Evolutionary conservation across 345 rosid species (phyloP), one percentile per base, ranked within the genome.

Genomic region (Aquilaria sinensis): DNA sequence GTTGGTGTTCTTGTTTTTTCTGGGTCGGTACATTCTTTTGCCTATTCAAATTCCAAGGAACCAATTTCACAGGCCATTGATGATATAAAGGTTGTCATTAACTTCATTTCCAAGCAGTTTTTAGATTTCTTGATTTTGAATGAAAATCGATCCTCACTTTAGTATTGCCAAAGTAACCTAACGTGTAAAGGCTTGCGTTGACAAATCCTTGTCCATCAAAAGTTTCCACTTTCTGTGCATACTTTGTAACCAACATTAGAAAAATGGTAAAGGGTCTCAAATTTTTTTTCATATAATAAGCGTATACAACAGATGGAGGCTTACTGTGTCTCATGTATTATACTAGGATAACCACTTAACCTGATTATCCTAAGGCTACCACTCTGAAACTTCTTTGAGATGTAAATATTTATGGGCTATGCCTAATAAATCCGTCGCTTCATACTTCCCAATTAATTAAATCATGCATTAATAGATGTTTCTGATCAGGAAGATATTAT

Each of bases 61-160:
- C 81, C 89, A 49, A 74, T 82, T 68, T 84, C 92, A 52, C 92
- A 88, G 74, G 96, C 97, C 63, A 67, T 88, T 74, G 65, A 84
- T 69, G 96, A 86, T 74, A 83, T 93, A 53, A 90, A 90, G 97
- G 95, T 93, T 72, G 61, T 41, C 14, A 58, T 1, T 29, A 34
- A 10, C 31, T 67, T 65, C 23, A 37, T 37, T 23, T 37, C 43
- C 43, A 0, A 37, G 14, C 51, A 5, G 31, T 12, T 33, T 59
- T 55, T 62, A 3, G 12, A 16, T 59, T 10, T 64, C 9, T 53
- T 61, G 52, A 9, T 55, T 23, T 9, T 54, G 16, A 53, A 45
- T 71, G 29, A 61, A 60, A 43, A 41, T 15, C 5, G 31, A 33
- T 53, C 53, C 46, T 37, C 55, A 10, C 23, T 62, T 53, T 52